Percentiles rank a stretch among this genome's conserved stretches.
Evolutionary conservation across 2,329 filamentous ascomycete genomes (phyloP).

Genomic region (Akanthomyces uredinophilus): DNA sequence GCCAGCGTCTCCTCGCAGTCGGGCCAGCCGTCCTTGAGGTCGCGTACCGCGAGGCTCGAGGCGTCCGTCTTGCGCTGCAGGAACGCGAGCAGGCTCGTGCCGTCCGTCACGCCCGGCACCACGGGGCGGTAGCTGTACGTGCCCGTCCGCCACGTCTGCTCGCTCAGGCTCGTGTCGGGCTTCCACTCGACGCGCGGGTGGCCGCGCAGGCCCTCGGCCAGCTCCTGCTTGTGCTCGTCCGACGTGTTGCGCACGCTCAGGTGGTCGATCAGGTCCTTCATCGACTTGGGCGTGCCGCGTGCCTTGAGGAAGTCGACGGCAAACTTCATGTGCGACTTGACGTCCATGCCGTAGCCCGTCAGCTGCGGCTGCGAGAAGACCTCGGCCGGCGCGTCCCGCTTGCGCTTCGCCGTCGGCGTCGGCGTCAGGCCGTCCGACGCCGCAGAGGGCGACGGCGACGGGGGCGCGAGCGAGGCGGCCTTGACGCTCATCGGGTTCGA

Average conservation of each 20-base stretch:
- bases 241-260: slow-evolving; percentile 63
- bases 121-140: slow-evolving; percentile 80
- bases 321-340: slow-evolving; percentile 84
- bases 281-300: slow-evolving; percentile 61
- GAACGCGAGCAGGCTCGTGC: slow-evolving; percentile 71
- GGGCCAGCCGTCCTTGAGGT: slow-evolving; percentile 94
- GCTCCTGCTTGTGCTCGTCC: slow-evolving; percentile 56
- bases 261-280: slow-evolving; percentile 74
- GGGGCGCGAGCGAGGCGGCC: slow-evolving; percentile 43
- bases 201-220: slow-evolving; percentile 63
- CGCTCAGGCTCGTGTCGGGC: slow-evolving; percentile 54
- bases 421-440: slow-evolving; percentile 58
- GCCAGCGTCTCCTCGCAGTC: slow-evolving; percentile 75
- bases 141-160: slow-evolving; percentile 61
- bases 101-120: slow-evolving; percentile 71
- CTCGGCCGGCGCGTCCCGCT: slow-evolving; percentile 49
- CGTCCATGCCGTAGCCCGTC: slow-evolving; percentile 70
- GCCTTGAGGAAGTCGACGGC: slow-evolving; percentile 77
- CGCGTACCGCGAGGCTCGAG: slow-evolving; percentile 75
- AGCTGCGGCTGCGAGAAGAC: slow-evolving; percentile 74
- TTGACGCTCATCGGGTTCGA: slow-evolving; percentile 47
- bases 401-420: slow-evolving; percentile 59
- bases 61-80: slow-evolving; percentile 79
- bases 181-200: slow-evolving; percentile 56
- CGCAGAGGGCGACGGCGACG: slow-evolving; percentile 58